A percentile compares a stretch with the other conserved stretches of the same genome.
Evolutionary conservation across 1,284 basidiomycete genomes (phyloP).

Genomic region (Coniferiporia weirii): DNA sequence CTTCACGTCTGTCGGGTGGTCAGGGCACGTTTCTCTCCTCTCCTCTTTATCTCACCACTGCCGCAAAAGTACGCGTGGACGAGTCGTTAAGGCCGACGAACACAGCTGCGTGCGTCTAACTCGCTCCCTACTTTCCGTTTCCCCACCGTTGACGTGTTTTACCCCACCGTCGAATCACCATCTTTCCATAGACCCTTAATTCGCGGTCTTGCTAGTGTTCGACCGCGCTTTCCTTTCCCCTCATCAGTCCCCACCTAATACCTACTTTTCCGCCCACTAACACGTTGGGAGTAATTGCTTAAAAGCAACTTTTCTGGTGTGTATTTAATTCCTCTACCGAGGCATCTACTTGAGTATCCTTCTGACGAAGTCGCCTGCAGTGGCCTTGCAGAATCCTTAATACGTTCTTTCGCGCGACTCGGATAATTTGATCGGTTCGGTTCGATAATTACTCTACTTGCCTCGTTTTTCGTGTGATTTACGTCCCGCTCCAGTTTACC

Average conservation of each 20-base stretch:
- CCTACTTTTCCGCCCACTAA: neutral
- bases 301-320: neutral
- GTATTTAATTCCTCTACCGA: too few species aligned
- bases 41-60: slow-evolving; percentile 18
- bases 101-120: neutral
- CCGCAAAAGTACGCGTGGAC: neutral
- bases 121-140: neutral
- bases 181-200: slow-evolving; percentile 3
- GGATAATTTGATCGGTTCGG: neutral
- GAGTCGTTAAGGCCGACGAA: neutral
- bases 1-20: slow-evolving; percentile 24
- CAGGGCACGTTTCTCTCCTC: slow-evolving; percentile 21
- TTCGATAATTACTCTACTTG: slow-evolving; percentile 2
- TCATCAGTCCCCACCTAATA: neutral
- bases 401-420: neutral
- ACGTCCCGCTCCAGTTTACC: slow-evolving; percentile 8
- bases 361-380: neutral
- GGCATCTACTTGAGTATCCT: neutral
- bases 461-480: slow-evolving; percentile 10
- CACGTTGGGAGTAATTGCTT: slow-evolving; percentile 6
- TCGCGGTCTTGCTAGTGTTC: slow-evolving; percentile 3
- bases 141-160: neutral
- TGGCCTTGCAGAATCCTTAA: neutral
- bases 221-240: neutral
- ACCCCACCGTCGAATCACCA: neutral